phyloP scores from a whole-genome alignment of 176 grass and related monocot species.

The Puccinellia tenuiflora region DNA sequence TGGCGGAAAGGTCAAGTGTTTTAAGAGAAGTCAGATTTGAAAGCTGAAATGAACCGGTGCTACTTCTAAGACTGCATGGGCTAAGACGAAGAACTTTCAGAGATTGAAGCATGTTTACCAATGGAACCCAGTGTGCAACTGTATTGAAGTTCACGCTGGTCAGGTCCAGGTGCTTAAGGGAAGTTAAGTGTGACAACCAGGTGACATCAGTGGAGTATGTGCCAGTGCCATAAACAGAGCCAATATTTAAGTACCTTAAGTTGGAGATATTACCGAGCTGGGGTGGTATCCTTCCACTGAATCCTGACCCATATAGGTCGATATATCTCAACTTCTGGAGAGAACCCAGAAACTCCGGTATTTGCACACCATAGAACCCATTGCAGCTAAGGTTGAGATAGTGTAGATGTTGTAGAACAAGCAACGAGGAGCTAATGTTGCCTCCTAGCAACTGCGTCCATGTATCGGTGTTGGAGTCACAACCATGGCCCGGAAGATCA shows the following conservation, averaged over 20 bases:
- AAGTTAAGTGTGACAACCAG: slow-evolving; percentile 8
- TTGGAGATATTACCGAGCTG: background rate
- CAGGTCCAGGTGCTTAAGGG: slow-evolving; percentile 10
- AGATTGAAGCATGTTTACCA: background rate
- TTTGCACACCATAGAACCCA: background rate
- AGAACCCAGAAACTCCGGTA: background rate
- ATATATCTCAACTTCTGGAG: background rate
- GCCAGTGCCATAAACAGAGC: background rate
- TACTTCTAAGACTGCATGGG: background rate
- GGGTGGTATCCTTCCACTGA: background rate
- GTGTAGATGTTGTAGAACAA: background rate
- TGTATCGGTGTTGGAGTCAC: too few relatives aligned
- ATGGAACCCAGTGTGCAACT: background rate
- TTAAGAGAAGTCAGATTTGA: background rate
- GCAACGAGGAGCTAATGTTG: background rate
- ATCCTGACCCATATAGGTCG: background rate
- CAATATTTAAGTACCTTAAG: background rate
- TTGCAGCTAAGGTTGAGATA: background rate
- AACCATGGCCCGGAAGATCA: background rate
- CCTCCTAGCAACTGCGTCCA: background rate
- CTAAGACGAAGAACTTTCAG: background rate
- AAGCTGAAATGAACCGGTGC: background rate
- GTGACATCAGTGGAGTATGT: background rate
- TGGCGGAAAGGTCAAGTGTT: background rate
- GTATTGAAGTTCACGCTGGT: background rate